Conservation (phyloP, 352 stramenopile genomes). For the Pythium pyrilobum region DNA sequence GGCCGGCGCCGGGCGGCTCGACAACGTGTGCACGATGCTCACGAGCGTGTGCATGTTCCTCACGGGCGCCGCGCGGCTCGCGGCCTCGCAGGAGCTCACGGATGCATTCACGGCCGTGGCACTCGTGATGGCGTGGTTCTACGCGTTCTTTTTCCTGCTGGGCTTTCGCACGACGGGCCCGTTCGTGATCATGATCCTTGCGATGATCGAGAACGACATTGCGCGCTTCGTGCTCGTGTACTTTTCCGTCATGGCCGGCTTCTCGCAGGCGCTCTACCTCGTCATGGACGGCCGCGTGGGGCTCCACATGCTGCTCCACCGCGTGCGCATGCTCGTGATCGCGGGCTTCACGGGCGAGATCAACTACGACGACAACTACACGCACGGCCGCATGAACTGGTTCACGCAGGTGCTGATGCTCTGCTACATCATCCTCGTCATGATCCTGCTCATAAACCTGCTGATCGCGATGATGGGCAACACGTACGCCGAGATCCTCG, state of each 20-base stretch:
- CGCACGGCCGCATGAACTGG: constrained; percentile 32
- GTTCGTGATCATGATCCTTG: constrained; percentile 65
- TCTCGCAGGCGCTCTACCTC: constrained; percentile 51
- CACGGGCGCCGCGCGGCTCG: constrained; percentile 21
- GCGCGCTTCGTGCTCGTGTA: constrained; percentile 56
- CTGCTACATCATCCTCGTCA: constrained; percentile 54
- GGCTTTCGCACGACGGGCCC: constrained; percentile 55
- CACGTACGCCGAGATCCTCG: constrained; percentile 52
- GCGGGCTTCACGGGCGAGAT: constrained; percentile 54
- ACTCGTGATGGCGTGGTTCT: constrained; percentile 55
- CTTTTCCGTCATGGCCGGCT: constrained; percentile 44
- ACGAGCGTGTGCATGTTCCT: constrained; percentile 32
- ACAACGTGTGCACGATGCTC: constrained; percentile 50
- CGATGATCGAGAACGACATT: constrained; percentile 58
- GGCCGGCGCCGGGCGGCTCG: constrained; percentile 34
- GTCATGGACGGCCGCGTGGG: constrained; percentile 40
- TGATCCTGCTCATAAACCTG: constrained; percentile 62
- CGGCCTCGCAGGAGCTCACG: constrained; percentile 22
- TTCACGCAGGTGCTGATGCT: constrained; percentile 51
- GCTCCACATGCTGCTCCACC: constrained; percentile 23
- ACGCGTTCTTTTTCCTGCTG: constrained; percentile 64
- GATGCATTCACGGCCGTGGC: constrained; percentile 39
- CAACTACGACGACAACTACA: constrained; percentile 58
- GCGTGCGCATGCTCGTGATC: constrained; percentile 45
- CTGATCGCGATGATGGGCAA: constrained; percentile 75